Conservation (phyloP, 441 rosid genomes). For the Caryocar brasiliense region DNA sequence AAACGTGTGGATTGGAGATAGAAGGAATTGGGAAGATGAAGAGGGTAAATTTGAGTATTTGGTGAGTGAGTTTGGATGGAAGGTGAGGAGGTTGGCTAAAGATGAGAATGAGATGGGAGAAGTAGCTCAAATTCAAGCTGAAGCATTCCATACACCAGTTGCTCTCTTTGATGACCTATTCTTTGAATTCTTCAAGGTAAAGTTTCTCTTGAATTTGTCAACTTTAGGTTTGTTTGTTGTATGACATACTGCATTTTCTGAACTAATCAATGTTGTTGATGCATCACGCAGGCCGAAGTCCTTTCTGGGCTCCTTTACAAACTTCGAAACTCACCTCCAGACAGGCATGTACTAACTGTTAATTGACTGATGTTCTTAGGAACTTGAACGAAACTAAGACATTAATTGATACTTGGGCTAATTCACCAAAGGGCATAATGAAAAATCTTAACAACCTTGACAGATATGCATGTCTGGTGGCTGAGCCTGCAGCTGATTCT, state of each 20-base stretch:
- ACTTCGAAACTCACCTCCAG: constrained; percentile 58
- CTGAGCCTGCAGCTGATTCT: constrained; percentile 32
- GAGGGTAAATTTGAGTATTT: constrained; percentile 17
- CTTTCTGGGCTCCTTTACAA: constrained; percentile 71
- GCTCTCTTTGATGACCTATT: constrained; percentile 58
- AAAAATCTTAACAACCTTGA: background rate
- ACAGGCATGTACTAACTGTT: too few species aligned
- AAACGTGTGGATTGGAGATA: background rate
- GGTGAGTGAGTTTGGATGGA: constrained; percentile 59
- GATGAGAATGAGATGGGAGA: constrained; percentile 40
- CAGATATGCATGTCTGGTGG: constrained; percentile 81
- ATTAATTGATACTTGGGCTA: constrained; percentile 2
- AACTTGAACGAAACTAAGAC: too few species aligned
- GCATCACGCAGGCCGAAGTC: constrained; percentile 73
- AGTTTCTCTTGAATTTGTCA: background rate
- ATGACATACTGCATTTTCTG: too few species aligned
- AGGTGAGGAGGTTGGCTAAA: constrained; percentile 43
- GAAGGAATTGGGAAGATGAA: background rate
- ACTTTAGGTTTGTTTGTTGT: background rate
- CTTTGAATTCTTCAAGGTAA: constrained; percentile 69
- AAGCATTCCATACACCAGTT: constrained; percentile 64
- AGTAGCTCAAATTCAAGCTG: constrained; percentile 65
- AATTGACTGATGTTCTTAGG: too few species aligned
- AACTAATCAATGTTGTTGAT: too few species aligned
- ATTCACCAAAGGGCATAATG: constrained; percentile 1